These are phyloP conservation scores for Penicillium sp. DNA, from an alignment of 2,329 filamentous ascomycete genomes.

Conservation along the genomic window DNA sequence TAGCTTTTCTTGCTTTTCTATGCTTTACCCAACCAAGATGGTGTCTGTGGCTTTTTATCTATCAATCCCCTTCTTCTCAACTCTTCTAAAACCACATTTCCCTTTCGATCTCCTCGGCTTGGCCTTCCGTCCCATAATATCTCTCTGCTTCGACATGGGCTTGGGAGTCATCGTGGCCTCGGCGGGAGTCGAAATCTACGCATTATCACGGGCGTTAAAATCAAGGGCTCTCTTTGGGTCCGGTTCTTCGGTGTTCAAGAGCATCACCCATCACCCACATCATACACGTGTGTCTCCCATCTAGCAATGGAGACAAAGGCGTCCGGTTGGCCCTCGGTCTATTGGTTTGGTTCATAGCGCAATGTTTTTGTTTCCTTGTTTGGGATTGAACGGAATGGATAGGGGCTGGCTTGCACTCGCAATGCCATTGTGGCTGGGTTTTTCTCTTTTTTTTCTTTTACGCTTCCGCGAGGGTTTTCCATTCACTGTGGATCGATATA, in stretches of 20 bases:
- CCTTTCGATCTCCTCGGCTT: constrained; percentile 10
- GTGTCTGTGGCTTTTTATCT: constrained; percentile 21
- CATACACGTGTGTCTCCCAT: constrained; percentile 11
- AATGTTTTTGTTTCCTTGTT: constrained; percentile 7
- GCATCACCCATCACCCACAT: background rate
- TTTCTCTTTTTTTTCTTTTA: background rate
- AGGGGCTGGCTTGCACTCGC: constrained; percentile 1
- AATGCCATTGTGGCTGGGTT: background rate
- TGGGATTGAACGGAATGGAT: background rate
- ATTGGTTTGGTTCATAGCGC: constrained; percentile 10
- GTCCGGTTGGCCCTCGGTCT: constrained; percentile 13
- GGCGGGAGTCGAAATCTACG: constrained; percentile 7
- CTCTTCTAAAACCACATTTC: background rate
- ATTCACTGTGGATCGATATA: background rate
- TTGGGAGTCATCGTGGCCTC: constrained; percentile 25
- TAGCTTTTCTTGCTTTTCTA: constrained; percentile 19
- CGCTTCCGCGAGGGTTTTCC: background rate
- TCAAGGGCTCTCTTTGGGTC: background rate
- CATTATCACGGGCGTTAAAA: constrained; percentile 21
- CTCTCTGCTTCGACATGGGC: constrained; percentile 19
- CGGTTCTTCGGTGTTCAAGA: background rate
- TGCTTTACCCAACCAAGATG: constrained; percentile 13
- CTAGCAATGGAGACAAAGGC: constrained; percentile 21
- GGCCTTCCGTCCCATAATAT: constrained; percentile 9
- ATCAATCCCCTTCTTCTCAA: constrained; percentile 13